Evolutionary conservation across 768 basidiomycete species (phyloP).

Genomic region (Phaeotremella skinneri): DNA sequence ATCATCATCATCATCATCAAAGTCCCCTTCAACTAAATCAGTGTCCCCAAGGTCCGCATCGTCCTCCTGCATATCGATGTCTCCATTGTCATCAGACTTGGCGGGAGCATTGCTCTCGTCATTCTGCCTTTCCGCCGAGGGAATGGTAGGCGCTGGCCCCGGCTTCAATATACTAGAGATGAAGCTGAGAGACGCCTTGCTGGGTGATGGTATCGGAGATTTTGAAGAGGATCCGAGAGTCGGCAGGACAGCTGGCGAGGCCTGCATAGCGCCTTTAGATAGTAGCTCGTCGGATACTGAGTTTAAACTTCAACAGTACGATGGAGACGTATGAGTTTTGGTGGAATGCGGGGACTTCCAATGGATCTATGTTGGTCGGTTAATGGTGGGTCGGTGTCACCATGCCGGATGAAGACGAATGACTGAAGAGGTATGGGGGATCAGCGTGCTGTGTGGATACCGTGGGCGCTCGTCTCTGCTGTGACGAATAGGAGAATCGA

Average conservation of each 20-base stretch:
- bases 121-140: slow-evolving; percentile 2
- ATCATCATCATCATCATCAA: slow-evolving; percentile 3
- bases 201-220: slow-evolving; percentile 7
- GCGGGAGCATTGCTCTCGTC: slow-evolving; percentile 8
- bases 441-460: too few species aligned
- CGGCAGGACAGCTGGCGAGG: neutral
- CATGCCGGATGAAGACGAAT: too few species aligned
- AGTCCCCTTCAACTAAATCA: slow-evolving; percentile 3
- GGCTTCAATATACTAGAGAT: neutral
- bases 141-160: neutral
- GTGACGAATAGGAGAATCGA: too few species aligned
- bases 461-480: too few species aligned
- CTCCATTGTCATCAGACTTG: slow-evolving; percentile 1
- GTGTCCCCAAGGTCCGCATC: slow-evolving; percentile 2
- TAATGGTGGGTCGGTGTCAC: too few species aligned
- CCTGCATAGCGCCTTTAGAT: too few species aligned
- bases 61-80: slow-evolving; percentile 9
- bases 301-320: too few species aligned
- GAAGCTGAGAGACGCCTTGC: slow-evolving; percentile 5
- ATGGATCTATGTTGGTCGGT: too few species aligned
- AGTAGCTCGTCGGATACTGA: too few species aligned
- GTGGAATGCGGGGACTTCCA: too few species aligned
- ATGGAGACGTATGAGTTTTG: too few species aligned
- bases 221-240: neutral
- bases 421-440: too few species aligned